phyloP scores from a whole-genome alignment of 192 early-diverging fungal species.

The Gryganskiella cystojenkinii region DNA sequence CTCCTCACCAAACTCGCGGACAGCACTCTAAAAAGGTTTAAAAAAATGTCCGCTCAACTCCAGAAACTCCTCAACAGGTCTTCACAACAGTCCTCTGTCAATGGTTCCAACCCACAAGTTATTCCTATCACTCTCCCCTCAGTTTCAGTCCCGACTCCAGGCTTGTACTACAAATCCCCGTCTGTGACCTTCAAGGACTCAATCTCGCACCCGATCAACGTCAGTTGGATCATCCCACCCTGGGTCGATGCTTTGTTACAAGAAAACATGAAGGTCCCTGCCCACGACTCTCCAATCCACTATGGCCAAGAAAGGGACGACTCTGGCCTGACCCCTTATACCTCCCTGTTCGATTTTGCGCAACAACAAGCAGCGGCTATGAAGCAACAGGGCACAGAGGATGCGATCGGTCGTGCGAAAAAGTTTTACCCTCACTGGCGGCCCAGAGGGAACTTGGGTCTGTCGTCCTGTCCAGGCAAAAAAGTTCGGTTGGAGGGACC shows the following conservation, averaged over 20 bases:
- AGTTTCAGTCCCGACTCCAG: neutral
- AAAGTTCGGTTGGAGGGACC: conserved; percentile 79
- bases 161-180: conserved; percentile 20
- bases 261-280: conserved; percentile 35
- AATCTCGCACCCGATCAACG: conserved; percentile 50
- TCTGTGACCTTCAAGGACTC: conserved; percentile 45
- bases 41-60: too few relatives aligned
- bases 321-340: too few relatives aligned
- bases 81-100: too few relatives aligned
- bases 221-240: conserved; percentile 53
- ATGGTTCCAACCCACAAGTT: too few relatives aligned
- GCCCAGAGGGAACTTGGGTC: conserved; percentile 69
- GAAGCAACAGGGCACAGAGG: conserved; percentile 10
- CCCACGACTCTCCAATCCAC: neutral
- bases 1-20: too few relatives aligned
- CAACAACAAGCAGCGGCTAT: conserved; percentile 31
- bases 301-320: too few relatives aligned
- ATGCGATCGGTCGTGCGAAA: conserved; percentile 21
- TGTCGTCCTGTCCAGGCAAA: conserved; percentile 83
- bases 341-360: conserved; percentile 25
- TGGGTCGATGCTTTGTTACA: conserved; percentile 37
- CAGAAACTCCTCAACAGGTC: too few relatives aligned
- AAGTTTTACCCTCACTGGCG: conserved; percentile 26
- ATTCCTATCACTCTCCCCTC: too few relatives aligned
- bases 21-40: too few relatives aligned